Conservation (phyloP, 2,329 filamentous ascomycete species). For the Colletotrichum sp. region DNA sequence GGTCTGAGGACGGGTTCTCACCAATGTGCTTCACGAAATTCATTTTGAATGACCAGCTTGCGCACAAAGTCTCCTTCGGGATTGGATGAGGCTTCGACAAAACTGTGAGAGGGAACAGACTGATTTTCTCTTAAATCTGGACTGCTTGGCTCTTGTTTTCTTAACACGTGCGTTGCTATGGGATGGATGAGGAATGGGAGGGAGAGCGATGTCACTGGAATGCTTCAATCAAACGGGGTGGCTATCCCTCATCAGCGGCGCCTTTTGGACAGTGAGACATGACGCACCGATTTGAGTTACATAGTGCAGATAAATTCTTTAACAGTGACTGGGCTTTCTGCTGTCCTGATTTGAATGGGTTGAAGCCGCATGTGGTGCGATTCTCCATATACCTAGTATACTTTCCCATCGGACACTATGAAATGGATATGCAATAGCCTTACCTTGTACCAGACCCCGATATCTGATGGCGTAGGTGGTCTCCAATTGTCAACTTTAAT, state of each 20-base stretch:
- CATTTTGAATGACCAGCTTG: neutral
- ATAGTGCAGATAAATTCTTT: neutral
- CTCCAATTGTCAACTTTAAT: neutral
- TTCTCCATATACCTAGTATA: neutral
- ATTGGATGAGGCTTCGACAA: neutral
- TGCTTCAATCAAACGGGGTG: constrained; percentile 1
- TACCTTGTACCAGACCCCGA: accelerated
- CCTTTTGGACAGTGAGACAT: neutral
- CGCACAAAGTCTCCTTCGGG: neutral
- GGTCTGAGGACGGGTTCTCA: neutral
- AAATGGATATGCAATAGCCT: neutral
- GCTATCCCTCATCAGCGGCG: neutral
- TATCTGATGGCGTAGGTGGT: accelerated
- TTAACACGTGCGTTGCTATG: constrained; percentile 4
- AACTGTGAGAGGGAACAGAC: neutral
- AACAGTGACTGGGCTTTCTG: neutral
- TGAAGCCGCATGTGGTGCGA: neutral
- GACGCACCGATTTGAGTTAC: neutral
- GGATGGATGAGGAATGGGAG: neutral
- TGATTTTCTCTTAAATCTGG: neutral
- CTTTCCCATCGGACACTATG: neutral
- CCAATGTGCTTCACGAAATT: constrained; percentile 3
- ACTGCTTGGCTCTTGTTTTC: neutral
- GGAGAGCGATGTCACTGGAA: constrained; percentile 1
- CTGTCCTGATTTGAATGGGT: neutral